Base-by-base conservation (phyloP, 306 rosid genomes). In the Cyamopsis tetragonoloba region DNA sequence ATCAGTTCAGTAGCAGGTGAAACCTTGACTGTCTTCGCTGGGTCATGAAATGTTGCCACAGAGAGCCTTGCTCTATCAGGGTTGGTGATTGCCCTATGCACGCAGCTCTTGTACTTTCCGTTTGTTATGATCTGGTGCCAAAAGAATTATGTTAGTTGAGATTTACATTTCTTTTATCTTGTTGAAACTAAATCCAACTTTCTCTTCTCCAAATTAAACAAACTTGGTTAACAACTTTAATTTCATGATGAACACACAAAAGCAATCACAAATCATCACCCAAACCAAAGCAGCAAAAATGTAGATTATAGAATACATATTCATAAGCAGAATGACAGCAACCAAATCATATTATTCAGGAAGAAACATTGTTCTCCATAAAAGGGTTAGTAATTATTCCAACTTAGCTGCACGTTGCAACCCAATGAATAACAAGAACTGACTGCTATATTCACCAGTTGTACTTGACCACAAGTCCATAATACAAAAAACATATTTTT, bases 31-130 rank as follows among this genome's bases (percentile, higher is more conserved):
- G 80, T 30, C 81, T 84, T 93, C 1, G 95, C 84, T 4, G 98
- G 96, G 47, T 93, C 98, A 35, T 89, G 98, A 75, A 93, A 93
- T 57, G 98, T 81, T 34, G 97, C 96, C 32, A 89, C 87, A 1
- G 98, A 89, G 31, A 93, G 89, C 30, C 98, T 85, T 27, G 89
- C 76, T 37, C 73, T 75, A 43, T 65, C 69, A 20, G 91, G 74
- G 50, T 89, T 89, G 11, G 97, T 93, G 26, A 86, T 34, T 41
- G 91, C 97, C 62, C 95, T 81, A 63, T 89, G 98, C 60, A 34
- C 77, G 35, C 86, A 79, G 82, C 98, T 93, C 73, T 30, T 86
- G 76, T 80, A 93, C 85, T 80, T 86, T 22, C 98, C 98, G 49
- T 93, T 90, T 30, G 82, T 86, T 68, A 93, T 78, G 62, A 89